phyloP scores from a whole-genome alignment of 495 filamentous ascomycete genomes.

The Penicillium lividum region DNA sequence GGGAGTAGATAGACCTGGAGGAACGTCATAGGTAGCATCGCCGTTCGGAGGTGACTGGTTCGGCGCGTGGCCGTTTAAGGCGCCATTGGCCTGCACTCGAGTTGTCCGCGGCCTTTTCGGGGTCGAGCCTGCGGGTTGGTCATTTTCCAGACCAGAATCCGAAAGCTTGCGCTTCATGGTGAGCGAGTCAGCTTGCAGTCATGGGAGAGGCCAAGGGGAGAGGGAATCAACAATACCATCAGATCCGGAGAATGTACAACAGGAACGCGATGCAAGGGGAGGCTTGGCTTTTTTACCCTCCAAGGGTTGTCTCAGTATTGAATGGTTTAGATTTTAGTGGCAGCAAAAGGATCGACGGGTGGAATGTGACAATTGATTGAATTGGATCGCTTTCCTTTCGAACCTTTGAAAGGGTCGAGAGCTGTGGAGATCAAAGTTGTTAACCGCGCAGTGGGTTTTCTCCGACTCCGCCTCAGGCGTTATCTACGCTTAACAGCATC shows the following conservation, averaged over 20 bases:
- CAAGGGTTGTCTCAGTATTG: conserved; percentile 10
- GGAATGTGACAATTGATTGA: conserved; percentile 11
- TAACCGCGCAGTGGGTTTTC: conserved; percentile 6
- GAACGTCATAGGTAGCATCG: conserved; percentile 28
- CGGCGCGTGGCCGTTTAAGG: conserved; percentile 29
- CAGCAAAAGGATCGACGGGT: conserved; percentile 16
- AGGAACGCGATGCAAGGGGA: conserved; percentile 33
- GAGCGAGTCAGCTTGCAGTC: conserved; percentile 21
- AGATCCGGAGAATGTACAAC: conserved; percentile 36
- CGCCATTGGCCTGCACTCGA: conserved; percentile 28
- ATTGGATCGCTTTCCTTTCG: not conserved
- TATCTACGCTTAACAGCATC: not conserved
- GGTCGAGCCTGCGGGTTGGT: conserved; percentile 40
- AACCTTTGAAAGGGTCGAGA: not conserved
- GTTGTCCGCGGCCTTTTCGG: conserved; percentile 42
- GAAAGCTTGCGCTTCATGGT: conserved; percentile 51
- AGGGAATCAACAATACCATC: conserved; percentile 42
- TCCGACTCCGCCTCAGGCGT: conserved; percentile 2
- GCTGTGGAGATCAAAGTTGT: conserved; percentile 7
- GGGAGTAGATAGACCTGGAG: conserved; percentile 39
- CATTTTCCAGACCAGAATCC: conserved; percentile 39
- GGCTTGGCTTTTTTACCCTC: not conserved
- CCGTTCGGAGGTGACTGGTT: conserved; percentile 19
- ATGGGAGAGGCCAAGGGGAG: conserved; percentile 18
- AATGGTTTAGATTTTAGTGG: conserved; percentile 2